Conservation (phyloP, 805 yeast species). For the Teunomyces aglyptinius region DNA sequence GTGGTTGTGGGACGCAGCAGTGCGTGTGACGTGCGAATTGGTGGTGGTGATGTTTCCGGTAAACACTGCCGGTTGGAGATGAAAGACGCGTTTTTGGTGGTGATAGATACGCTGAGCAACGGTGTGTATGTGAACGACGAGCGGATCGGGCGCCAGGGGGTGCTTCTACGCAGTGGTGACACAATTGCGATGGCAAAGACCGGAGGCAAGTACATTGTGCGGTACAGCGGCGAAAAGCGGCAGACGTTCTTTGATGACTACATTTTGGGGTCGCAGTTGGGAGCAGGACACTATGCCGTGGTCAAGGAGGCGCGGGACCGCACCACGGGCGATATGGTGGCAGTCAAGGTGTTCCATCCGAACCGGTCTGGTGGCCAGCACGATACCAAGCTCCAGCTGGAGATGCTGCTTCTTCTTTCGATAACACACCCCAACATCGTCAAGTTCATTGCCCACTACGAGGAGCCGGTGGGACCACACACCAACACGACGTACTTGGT, state of each 20-base stretch:
- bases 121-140: slow-evolving; percentile 68
- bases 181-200: slow-evolving; percentile 54
- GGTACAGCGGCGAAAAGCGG: slow-evolving; percentile 31
- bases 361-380: slow-evolving; percentile 29
- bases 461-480: slow-evolving; percentile 51
- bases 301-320: slow-evolving; percentile 67
- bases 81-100: slow-evolving; percentile 4
- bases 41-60: slow-evolving; percentile 63
- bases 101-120: slow-evolving; percentile 29
- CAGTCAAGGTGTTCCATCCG: slow-evolving; percentile 73
- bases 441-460: slow-evolving; percentile 56
- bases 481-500: slow-evolving; percentile 59
- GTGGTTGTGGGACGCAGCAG: slow-evolving; percentile 55
- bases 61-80: slow-evolving; percentile 52
- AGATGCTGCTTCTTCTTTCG: slow-evolving; percentile 61
- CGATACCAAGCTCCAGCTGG: slow-evolving; percentile 52
- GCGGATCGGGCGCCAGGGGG: slow-evolving; percentile 46
- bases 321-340: slow-evolving; percentile 58
- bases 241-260: slow-evolving; percentile 56
- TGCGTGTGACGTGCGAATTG: slow-evolving; percentile 53
- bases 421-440: slow-evolving; percentile 73
- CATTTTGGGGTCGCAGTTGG: slow-evolving; percentile 57
- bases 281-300: slow-evolving; percentile 80
- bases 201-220: slow-evolving; percentile 49
- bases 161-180: slow-evolving; percentile 62